Base-by-base conservation (phyloP, 768 basidiomycete genomes). In the Auriscalpium vulgare region DNA sequence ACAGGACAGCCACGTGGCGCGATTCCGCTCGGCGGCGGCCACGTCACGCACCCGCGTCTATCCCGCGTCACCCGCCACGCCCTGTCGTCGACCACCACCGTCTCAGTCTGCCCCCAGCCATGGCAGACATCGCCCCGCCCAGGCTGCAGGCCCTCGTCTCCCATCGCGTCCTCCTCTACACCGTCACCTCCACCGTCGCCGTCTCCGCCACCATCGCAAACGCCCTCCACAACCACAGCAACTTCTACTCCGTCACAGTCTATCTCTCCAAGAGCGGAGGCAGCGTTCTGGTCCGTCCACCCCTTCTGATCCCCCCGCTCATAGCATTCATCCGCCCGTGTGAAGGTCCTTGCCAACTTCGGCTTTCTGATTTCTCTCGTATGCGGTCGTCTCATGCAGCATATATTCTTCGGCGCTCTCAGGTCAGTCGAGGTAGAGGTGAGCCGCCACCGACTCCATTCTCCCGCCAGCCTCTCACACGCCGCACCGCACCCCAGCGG, bases 211-310 rank as follows among this genome's bases (percentile, higher is more conserved):
- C 89, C 29, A 77, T 97, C 58, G 71, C 79, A 50, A 91, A 88
- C 70, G 93, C 93, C 10, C 78, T 93, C 66, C 80, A 84, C 64
- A 85, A 79, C 53, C 80, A 95, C 64, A 85, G 84, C 65, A 97
- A 94, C 74, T 97, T 97, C 73, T 99, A 95, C 68, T 87, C 94
- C 14, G 87, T 95, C 3, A 83, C 91, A 35, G 91, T 99, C 3
- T 88, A 86, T 66, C 80, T 99, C n/a, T 88, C 91, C 5, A 89
- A 88, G 73, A 95, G 91, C 67, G 92, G 85, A 66, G 84, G 91
- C n/a, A 93, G 91, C 63, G 83, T 95, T 53, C 74, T 99, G 74
- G 97, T 97, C 59, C 59, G 85, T 62, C 17, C 35, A 11, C 52
- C 5, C 53, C 8, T 21, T 46, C 3, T 40, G 6, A 16, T 34